Evolutionary conservation across 306 rosid species (phyloP), one percentile per base, ranked within the genome.

Genomic region (Cicer chorassanicum): DNA sequence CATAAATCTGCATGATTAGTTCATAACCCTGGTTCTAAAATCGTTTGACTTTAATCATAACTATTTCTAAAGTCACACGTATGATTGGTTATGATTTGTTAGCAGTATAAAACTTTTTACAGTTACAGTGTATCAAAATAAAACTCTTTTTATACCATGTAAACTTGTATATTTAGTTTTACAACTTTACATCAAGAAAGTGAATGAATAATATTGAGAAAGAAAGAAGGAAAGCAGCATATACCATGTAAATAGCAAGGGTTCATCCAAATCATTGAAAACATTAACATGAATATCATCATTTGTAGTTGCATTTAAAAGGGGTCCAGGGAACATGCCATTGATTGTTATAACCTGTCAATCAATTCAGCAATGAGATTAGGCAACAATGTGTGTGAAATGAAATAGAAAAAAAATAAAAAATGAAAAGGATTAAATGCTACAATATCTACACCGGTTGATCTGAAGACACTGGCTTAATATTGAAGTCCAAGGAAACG

Each of bases 311-410:
- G 90, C 69, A 36, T 93, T 91, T 77, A 93, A 85, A 61, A 88
- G 88, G 29, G 97, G 98, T 66, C 97, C 93, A 5, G 96, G 98
- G 76, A 93, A 91, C 87, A 79, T 42, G 64, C 92, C 93, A 82
- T 93, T 89, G 74, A 93, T 91, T 21, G 92, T 71, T 64, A 93
- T 85, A 42, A 93, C 96, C 93, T 91, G 83, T 18, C n/a, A 78
- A 74, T 36, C 15, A 60, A 15, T 68, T 71, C 13, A 42, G 1
- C 19, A 65, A 71, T 1, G 40, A 39, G 9, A 72, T 82, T 49
- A 72, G 24, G 8, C 38, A 42, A 42, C 68, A 59, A 43, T 54
- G 9, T 43, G 14, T 40, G 34, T 54, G 8, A 29, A 13, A 12
- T 1, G 8, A 15, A 13, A 8, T 1, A 53, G 11, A 45, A 46